Conservation (phyloP, 495 filamentous ascomycete species). For the Jackrogersella minutella region DNA sequence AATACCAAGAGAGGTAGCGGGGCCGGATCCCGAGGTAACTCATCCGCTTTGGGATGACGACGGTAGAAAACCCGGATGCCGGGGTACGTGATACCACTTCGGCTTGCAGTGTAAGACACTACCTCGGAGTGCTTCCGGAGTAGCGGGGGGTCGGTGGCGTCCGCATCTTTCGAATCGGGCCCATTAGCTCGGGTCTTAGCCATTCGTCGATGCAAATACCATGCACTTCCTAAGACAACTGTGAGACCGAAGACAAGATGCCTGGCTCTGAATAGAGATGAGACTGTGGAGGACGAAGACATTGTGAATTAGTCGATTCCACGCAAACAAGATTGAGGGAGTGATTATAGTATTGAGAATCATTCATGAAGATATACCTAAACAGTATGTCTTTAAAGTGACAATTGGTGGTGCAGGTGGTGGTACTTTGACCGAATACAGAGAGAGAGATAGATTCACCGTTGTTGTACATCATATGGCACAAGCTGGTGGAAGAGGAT, state of each 20-base stretch:
- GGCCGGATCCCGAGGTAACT: slow-evolving; percentile 73
- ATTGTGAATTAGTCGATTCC: slow-evolving; percentile 37
- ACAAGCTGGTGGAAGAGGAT: too few species aligned
- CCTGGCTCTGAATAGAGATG: slow-evolving; percentile 19
- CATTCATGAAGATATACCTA: not conserved
- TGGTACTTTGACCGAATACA: slow-evolving; percentile 13
- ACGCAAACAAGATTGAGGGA: not conserved
- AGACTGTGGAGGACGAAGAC: slow-evolving; percentile 29
- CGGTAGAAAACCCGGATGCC: slow-evolving; percentile 84
- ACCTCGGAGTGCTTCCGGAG: slow-evolving; percentile 78
- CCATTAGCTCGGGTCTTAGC: slow-evolving; percentile 39
- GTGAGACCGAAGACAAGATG: slow-evolving; percentile 34
- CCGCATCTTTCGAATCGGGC: slow-evolving; percentile 42
- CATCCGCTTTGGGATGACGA: slow-evolving; percentile 78
- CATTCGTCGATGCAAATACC: slow-evolving; percentile 41
- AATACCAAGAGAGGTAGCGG: slow-evolving; percentile 89
- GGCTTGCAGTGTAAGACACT: slow-evolving; percentile 69
- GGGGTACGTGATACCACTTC: slow-evolving; percentile 71
- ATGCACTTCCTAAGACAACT: slow-evolving; percentile 35
- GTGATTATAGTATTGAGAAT: not conserved
- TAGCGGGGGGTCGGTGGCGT: slow-evolving; percentile 74
- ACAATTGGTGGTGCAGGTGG: not conserved
- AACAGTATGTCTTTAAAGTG: slow-evolving; percentile 6
- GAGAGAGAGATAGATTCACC: slow-evolving; percentile 5
- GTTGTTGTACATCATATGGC: too few species aligned